Evolutionary conservation across 208 protist species (phyloP).

Genomic region (Ichthyophonus hoferi): DNA sequence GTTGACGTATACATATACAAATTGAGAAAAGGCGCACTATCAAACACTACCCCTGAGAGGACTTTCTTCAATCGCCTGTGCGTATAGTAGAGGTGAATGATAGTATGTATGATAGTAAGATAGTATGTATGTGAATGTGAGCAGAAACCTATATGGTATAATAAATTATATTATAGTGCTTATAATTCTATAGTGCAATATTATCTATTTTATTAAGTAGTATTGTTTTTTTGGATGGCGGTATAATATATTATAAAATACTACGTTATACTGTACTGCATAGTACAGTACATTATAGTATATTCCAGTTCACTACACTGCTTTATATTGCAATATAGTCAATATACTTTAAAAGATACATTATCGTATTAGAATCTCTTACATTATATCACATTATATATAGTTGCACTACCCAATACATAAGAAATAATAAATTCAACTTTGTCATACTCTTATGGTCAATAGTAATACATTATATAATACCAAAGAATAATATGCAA

Average conservation of each 20-base stretch:
- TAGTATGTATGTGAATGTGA: background rate
- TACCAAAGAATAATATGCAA: background rate
- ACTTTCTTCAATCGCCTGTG: background rate
- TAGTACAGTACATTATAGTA: too few species aligned
- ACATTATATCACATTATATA: too few species aligned
- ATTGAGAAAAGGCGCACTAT: background rate
- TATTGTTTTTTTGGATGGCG: background rate
- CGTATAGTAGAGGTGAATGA: background rate
- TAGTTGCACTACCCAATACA: too few species aligned
- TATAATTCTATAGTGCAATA: too few species aligned
- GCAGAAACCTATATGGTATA: background rate
- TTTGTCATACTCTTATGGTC: background rate
- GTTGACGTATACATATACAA: background rate
- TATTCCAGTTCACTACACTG: too few species aligned
- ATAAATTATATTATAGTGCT: too few species aligned
- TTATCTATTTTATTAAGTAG: too few species aligned
- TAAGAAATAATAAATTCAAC: background rate
- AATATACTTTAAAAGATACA: too few species aligned
- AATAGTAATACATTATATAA: too few species aligned
- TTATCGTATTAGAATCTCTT: too few species aligned
- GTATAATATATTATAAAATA: background rate
- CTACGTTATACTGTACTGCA: too few species aligned
- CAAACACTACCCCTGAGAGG: background rate
- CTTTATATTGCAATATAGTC: too few species aligned
- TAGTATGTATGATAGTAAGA: background rate